Base-by-base conservation (phyloP, 2,329 filamentous ascomycete genomes). In the Ophiocordyceps sinensis region DNA sequence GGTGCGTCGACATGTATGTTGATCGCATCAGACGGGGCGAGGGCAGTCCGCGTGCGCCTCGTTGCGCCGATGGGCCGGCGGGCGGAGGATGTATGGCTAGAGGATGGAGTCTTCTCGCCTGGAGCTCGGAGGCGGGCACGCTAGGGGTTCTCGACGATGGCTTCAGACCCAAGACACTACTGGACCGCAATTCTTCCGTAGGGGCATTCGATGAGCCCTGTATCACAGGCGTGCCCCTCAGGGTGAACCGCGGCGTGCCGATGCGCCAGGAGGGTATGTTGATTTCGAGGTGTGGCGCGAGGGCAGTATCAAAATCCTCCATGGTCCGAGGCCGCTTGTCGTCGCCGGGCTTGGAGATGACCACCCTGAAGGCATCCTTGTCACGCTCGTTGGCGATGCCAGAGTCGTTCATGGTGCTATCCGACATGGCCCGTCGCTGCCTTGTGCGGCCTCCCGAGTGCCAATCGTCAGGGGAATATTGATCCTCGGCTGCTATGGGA, bases 201-300 rank as follows among this genome's bases (percentile, higher is more conserved):
- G 84, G 82, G 4, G 79, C 75, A 57, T 85, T 85, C 14, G 82
- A 79, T n/a, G 88, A 93, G 48, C 79, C 83, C 45, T 84, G 79
- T 47, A 95, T 68, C 46, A 85, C 73, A 3, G 85, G 78, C 3
- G 82, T 87, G 11, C 86, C 86, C 50, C 74, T 73, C 41, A 75
- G 64, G 47, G 82, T 89, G 59, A 94, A 94, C 44, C 78, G 76
- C 15, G 86, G 85, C 1, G 81, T 83, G 12, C 87, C 88, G 43
- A 95, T 67, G 48, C 80, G 79, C 69, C 88, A 93, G 43, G 84
- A 81, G 30, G 88, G 87, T 39, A 94, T 94, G 19, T 78, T 70
- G 36, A 89, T 73, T 49, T 87, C 75, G 39, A 93, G 66, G 30
- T 77, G 63, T 12, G 75, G 77, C 32, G 67, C 60, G 34, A 57